Conservation (phyloP, 2,329 filamentous ascomycete species). For the Stromatinia cepivora region DNA sequence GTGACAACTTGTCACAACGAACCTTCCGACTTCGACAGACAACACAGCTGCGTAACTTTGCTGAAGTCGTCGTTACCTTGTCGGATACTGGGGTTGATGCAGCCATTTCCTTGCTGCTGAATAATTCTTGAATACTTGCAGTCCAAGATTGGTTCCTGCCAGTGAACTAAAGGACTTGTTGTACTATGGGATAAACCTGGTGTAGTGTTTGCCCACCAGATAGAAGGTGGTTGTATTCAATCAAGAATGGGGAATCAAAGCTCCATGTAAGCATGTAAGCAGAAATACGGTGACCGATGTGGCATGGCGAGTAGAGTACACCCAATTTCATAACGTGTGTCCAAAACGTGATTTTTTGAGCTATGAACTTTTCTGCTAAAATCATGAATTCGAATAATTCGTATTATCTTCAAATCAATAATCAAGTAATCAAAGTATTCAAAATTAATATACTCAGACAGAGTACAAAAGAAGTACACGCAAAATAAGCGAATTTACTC, state of each 20-base stretch:
- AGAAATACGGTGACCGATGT: not conserved
- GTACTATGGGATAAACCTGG: not conserved
- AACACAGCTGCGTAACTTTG: constrained; percentile 49
- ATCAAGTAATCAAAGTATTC: no score
- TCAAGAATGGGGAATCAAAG: not conserved
- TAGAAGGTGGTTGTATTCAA: not conserved
- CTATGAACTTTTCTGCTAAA: no score
- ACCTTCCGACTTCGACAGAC: constrained; percentile 57
- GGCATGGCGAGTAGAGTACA: not conserved
- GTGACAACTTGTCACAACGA: constrained; percentile 56
- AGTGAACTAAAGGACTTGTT: not conserved
- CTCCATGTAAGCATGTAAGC: not conserved
- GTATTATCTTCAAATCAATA: no score
- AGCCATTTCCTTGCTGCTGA: not conserved
- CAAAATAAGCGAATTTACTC: no score
- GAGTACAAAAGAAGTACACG: no score
- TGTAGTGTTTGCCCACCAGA: not conserved
- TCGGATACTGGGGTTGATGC: not conserved
- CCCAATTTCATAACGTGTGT: no score
- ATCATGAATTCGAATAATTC: no score
- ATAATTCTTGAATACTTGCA: not conserved
- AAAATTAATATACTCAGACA: no score
- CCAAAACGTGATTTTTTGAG: no score
- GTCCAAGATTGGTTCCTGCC: no score
- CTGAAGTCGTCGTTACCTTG: not conserved